Evolutionary conservation across 108 stramenopile species (phyloP), one percentile per base, ranked within the genome.

Genomic region (Discostella pseudostelligera): DNA sequence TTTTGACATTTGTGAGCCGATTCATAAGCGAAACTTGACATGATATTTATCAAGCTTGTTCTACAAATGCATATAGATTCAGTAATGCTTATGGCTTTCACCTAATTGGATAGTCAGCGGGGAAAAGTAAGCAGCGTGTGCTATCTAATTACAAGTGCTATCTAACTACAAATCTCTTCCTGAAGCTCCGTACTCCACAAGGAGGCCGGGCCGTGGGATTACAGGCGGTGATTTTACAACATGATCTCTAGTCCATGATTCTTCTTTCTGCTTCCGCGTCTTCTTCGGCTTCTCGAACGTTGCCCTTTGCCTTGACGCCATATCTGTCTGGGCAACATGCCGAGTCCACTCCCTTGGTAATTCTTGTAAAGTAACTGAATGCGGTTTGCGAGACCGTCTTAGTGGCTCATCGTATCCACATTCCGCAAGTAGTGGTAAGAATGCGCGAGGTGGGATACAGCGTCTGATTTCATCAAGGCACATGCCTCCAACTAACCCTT

Each of bases 401-500:
- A 58, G 43, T 25, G 47, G 69, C 50, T 45, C 80, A 10, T 32
- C 24, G 25, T 47, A 67, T 11, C 70, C 74, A 40, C 61, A 67
- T 10, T 62, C 53, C 26, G 65, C 59, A 26, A 78, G 43, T 36
- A 78, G 49, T 3, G 35, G 14, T 17, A 62, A 51, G 32, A 87
- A 72, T 10, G 54, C 68, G 19, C 63, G 60, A 8, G 61, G 44
- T 17, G 82, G 78, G 40, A 85, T 55, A 26, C 69, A 54, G 14
- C 87, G 68, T 47, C 77, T 54, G 1, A 85, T 62, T 75, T 88
- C 87, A 54, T 84, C 80, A 53, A 85, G 75, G n/a, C 66, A 81
- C 65, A 86, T 65, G 0, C 68, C 72, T 55, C 81, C 83, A 10
- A 88, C 87, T 25, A 86, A 53, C 7, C 81, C 87, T 44, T 84